These are phyloP conservation scores for Metarhizium album DNA, from an alignment of 2,329 filamentous ascomycete species.

Conservation along the genomic window DNA sequence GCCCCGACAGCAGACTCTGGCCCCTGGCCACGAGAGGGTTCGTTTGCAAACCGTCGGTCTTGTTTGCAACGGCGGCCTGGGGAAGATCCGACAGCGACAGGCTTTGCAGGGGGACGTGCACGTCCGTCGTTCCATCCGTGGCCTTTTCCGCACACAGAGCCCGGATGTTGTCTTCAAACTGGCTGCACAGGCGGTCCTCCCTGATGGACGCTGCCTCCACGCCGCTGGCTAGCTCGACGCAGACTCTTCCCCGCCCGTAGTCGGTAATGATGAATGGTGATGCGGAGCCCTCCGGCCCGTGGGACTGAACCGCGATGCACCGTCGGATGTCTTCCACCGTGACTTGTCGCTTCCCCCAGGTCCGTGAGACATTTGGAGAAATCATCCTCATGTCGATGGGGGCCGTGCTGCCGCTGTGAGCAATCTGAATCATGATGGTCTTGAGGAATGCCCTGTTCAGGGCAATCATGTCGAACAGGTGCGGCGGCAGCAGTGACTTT, in stretches of 20 bases:
- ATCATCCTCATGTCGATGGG: slow-evolving; percentile 55
- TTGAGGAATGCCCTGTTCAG: slow-evolving; percentile 59
- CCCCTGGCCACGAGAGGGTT: slow-evolving; percentile 53
- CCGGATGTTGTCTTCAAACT: slow-evolving; percentile 43
- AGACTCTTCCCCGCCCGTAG: slow-evolving; percentile 45
- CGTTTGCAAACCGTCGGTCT: slow-evolving; percentile 27
- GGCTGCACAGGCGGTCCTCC: slow-evolving; percentile 40
- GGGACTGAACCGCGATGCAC: slow-evolving; percentile 51
- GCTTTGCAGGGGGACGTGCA: slow-evolving; percentile 37
- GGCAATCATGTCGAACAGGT: slow-evolving; percentile 48
- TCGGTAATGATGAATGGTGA: slow-evolving; percentile 36
- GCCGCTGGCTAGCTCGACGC: slow-evolving; percentile 41
- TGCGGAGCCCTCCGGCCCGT: slow-evolving; percentile 16
- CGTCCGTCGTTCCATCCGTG: slow-evolving; percentile 19
- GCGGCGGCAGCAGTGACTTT: slow-evolving; percentile 37
- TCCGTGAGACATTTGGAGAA: slow-evolving; percentile 49
- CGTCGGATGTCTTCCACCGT: slow-evolving; percentile 54
- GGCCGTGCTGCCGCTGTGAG: slow-evolving; percentile 52
- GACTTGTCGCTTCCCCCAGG: slow-evolving; percentile 64
- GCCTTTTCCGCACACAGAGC: slow-evolving; percentile 29
- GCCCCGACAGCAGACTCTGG: slow-evolving; percentile 55
- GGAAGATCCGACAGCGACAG: slow-evolving; percentile 40
- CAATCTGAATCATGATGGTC: slow-evolving; percentile 56
- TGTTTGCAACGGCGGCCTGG: slow-evolving; percentile 23
- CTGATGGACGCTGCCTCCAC: slow-evolving; percentile 30